phyloP scores from a whole-genome alignment of 345 rosid genomes.

The Lepidium sativum region DNA sequence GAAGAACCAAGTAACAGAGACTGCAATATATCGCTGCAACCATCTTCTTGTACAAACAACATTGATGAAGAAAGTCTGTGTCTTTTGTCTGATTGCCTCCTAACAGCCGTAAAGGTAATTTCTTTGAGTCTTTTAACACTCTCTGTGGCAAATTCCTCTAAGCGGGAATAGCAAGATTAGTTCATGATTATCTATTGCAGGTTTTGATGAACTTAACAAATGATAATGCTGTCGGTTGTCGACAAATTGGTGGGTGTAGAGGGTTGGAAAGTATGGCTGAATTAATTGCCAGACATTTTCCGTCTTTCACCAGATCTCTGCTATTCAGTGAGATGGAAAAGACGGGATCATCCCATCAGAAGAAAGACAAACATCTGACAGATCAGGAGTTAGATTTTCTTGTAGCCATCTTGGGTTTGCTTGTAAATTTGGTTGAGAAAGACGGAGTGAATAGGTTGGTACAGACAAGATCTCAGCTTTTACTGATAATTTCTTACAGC shows the following conservation, averaged over 20 bases:
- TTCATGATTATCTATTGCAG: constrained; percentile 32
- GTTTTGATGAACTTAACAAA: constrained; percentile 96
- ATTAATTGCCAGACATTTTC: constrained; percentile 77
- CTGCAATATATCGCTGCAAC: constrained; percentile 31
- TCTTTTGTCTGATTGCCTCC: constrained; percentile 84
- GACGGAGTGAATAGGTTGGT: constrained; percentile 80
- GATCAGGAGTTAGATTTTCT: constrained; percentile 98
- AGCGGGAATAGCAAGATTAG: not conserved
- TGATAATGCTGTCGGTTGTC: constrained; percentile 84
- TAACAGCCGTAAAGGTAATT: constrained; percentile 80
- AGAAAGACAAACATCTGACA: constrained; percentile 51
- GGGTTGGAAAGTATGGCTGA: constrained; percentile 84
- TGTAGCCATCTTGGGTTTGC: constrained; percentile 93
- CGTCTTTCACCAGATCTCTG: constrained; percentile 49
- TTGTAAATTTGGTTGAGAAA: constrained; percentile 96
- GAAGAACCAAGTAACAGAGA: constrained; percentile 38
- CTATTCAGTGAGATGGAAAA: constrained; percentile 31
- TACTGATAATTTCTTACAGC: not conserved
- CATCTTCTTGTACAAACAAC: constrained; percentile 33
- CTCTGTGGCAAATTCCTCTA: not conserved
- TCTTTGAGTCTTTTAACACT: not conserved
- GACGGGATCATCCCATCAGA: constrained; percentile 29
- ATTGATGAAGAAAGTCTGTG: constrained; percentile 48
- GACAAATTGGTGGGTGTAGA: constrained; percentile 75
- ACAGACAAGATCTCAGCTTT: not conserved